A percentile compares a stretch with the other conserved stretches of the same genome.
phyloP scores from a whole-genome alignment of 2,329 filamentous ascomycete species.

The Diaporthe citriasiana region DNA sequence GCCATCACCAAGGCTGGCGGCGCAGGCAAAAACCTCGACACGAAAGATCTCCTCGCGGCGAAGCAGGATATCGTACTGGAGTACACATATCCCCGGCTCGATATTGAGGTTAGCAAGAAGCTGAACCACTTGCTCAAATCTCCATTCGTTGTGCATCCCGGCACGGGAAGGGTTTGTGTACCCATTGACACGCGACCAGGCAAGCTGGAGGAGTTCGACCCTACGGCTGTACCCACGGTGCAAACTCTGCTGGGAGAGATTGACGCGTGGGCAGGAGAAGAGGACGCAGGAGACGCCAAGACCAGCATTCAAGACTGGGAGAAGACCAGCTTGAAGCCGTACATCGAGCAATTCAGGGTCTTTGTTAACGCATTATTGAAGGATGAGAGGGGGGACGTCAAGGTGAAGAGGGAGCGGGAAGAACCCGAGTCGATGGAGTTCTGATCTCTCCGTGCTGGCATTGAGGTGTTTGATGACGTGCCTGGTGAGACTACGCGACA shows the following conservation, averaged over 20 bases:
- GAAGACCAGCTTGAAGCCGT: slow-evolving; percentile 95
- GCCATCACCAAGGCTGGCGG: slow-evolving; percentile 80
- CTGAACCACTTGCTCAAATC: slow-evolving; percentile 98
- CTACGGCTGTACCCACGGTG: slow-evolving; percentile 89
- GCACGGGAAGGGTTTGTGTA: slow-evolving; percentile 94
- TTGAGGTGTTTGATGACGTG: slow-evolving; percentile 1
- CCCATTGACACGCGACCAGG: slow-evolving; percentile 81
- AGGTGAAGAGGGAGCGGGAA: slow-evolving; percentile 69
- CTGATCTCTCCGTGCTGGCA: slow-evolving; percentile 48
- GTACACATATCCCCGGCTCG: slow-evolving; percentile 96
- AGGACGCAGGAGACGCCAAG: slow-evolving; percentile 54
- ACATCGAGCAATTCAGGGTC: slow-evolving; percentile 87
- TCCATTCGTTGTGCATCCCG: slow-evolving; percentile 96
- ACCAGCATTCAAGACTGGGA: slow-evolving; percentile 84
- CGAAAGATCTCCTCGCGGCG: slow-evolving; percentile 82
- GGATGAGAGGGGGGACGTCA: slow-evolving; percentile 72
- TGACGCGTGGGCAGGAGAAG: slow-evolving; percentile 77
- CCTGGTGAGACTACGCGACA: neutral
- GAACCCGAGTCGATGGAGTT: slow-evolving; percentile 67
- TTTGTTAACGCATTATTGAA: slow-evolving; percentile 86
- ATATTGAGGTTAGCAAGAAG: slow-evolving; percentile 98
- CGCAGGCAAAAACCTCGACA: slow-evolving; percentile 79
- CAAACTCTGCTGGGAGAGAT: slow-evolving; percentile 87
- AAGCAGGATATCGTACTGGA: slow-evolving; percentile 97
- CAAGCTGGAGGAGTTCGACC: slow-evolving; percentile 84